These are phyloP conservation scores for Orbilia brochopaga DNA, from an alignment of 2,329 filamentous ascomycete genomes.

Conservation along the genomic window DNA sequence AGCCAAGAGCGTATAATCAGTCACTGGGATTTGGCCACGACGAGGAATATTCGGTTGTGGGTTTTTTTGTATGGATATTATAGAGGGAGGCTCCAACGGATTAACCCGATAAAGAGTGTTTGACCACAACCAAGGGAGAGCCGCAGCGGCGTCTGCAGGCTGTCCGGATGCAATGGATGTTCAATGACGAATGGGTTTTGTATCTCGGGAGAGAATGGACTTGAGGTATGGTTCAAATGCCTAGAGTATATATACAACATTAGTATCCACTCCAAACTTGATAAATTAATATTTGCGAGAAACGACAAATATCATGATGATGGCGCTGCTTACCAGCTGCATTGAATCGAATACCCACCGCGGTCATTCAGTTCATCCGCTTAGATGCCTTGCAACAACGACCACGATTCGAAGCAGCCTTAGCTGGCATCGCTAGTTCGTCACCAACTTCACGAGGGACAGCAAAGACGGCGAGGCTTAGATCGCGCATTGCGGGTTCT, in stretches of 20 bases:
- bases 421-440: constrained; percentile 1
- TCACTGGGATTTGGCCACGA: neutral
- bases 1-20: neutral
- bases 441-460: neutral
- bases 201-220: neutral
- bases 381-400: neutral
- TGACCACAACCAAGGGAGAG: neutral
- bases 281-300: neutral
- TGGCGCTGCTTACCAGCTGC: neutral
- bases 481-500: neutral
- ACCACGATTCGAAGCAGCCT: constrained; percentile 1
- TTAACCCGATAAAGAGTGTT: neutral
- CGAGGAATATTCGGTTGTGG: neutral
- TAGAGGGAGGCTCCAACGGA: neutral
- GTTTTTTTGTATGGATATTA: neutral
- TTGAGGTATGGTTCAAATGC: neutral
- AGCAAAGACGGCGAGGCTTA: constrained; percentile 5
- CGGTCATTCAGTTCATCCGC: neutral
- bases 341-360: neutral
- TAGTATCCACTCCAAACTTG: neutral
- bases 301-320: too few species aligned
- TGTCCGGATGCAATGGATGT: neutral
- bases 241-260: neutral
- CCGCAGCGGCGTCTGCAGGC: neutral
- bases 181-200: neutral